These are phyloP conservation scores for Nemania diffusa DNA, from an alignment of 2,329 filamentous ascomycete species.

Conservation along the genomic window DNA sequence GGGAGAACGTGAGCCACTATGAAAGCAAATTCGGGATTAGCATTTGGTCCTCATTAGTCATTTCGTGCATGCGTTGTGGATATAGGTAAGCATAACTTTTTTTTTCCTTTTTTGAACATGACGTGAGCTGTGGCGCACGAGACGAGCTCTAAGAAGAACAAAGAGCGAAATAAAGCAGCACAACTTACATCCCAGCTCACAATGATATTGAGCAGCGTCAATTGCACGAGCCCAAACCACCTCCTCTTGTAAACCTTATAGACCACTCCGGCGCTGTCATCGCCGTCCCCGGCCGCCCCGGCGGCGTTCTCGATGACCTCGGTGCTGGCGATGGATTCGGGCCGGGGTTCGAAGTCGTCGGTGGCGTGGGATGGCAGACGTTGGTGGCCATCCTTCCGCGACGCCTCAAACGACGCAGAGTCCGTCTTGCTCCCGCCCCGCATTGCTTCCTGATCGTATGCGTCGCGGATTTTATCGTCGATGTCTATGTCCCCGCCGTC, in stretches of 20 bases:
- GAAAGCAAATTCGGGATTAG: slow-evolving; percentile 19
- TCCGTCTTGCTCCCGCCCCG: slow-evolving; percentile 14
- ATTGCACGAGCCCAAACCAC: slow-evolving; percentile 86
- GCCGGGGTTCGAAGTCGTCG: slow-evolving; percentile 28
- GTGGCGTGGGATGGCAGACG: slow-evolving; percentile 38
- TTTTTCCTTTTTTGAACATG: background rate
- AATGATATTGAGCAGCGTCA: slow-evolving; percentile 90
- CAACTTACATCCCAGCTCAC: slow-evolving; percentile 92
- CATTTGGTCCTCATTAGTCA: background rate
- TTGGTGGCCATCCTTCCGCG: slow-evolving; percentile 35
- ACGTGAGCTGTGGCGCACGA: background rate
- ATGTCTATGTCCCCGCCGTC: slow-evolving; percentile 27
- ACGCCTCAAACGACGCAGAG: background rate
- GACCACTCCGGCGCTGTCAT: slow-evolving; percentile 32
- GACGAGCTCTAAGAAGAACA: background rate
- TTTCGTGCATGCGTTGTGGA: background rate
- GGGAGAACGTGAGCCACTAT: slow-evolving; percentile 92
- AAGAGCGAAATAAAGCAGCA: slow-evolving; percentile 8
- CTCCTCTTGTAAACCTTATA: slow-evolving; percentile 76
- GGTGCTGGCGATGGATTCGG: slow-evolving; percentile 6
- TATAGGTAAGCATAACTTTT: no score
- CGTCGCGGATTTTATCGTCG: slow-evolving; percentile 40
- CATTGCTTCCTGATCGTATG: slow-evolving; percentile 39
- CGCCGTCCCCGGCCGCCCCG: background rate
- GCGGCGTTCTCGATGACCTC: slow-evolving; percentile 32